A percentile compares a stretch with the other conserved stretches of the same genome.
Conservation (phyloP, 192 early-diverging fungal species). For the Backusella mclennaniae region DNA sequence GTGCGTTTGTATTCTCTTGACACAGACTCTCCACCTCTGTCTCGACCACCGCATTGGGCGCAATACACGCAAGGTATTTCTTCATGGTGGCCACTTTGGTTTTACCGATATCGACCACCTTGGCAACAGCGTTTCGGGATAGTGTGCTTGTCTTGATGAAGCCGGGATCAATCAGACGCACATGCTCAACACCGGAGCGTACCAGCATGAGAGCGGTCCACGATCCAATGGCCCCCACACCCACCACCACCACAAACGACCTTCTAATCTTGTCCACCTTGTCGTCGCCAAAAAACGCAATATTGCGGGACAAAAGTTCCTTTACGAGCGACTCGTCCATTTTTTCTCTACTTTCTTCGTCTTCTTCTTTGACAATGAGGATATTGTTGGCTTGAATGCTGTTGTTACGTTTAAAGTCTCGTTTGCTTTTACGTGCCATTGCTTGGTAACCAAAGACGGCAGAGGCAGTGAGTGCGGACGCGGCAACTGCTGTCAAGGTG, state of each 20-base stretch:
- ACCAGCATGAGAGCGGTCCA: constrained; percentile 89
- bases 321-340: constrained; percentile 70
- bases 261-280: constrained; percentile 69
- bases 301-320: constrained; percentile 88
- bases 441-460: constrained; percentile 50
- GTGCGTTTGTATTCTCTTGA: constrained; percentile 54
- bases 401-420: constrained; percentile 37
- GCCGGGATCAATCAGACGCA: constrained; percentile 93
- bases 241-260: constrained; percentile 89
- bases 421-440: constrained; percentile 48
- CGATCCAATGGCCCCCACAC: constrained; percentile 89
- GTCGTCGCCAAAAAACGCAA: constrained; percentile 86
- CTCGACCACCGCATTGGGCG: constrained; percentile 80
- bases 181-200: constrained; percentile 80
- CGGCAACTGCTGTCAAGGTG: constrained; percentile 54
- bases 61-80: constrained; percentile 67
- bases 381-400: constrained; percentile 3
- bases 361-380: neutral
- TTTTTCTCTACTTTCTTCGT: neutral
- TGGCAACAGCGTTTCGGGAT: constrained; percentile 88
- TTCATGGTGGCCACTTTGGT: constrained; percentile 76
- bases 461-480: constrained; percentile 60
- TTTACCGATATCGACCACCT: constrained; percentile 75
- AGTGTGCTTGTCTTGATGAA: constrained; percentile 80
- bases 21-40: constrained; percentile 68